Conservation (phyloP, 2,329 filamentous ascomycete genomes). For the Monilinia fructigena region DNA sequence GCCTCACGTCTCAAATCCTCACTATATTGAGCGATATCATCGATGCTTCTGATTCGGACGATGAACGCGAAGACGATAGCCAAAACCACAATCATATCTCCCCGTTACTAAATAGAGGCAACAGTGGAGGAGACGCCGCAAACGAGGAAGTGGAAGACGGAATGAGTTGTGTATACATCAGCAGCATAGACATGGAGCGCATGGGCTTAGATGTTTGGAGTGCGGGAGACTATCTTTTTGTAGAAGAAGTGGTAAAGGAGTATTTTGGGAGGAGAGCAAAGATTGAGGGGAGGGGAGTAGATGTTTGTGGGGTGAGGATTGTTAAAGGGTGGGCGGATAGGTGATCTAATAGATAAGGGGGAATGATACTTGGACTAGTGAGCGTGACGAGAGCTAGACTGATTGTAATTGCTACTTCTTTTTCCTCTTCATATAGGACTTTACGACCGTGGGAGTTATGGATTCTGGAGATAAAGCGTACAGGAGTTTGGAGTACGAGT, state of each 20-base stretch:
- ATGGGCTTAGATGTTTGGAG: conserved; percentile 83
- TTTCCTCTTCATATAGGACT: neutral
- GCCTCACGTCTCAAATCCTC: conserved; percentile 66
- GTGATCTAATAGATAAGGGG: neutral
- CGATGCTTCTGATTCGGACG: conserved; percentile 44
- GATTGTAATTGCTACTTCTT: neutral
- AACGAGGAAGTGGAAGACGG: conserved; percentile 48
- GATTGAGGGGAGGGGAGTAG: conserved; percentile 67
- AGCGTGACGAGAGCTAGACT: too few species aligned
- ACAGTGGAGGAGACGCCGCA: conserved; percentile 37
- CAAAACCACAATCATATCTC: neutral
- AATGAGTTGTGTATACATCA: conserved; percentile 50
- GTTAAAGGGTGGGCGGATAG: conserved; percentile 43
- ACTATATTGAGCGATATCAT: conserved; percentile 62
- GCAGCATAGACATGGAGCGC: conserved; percentile 61
- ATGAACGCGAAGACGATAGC: conserved; percentile 41
- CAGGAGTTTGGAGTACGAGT: neutral
- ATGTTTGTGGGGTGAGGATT: conserved; percentile 74
- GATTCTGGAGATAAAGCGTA: neutral
- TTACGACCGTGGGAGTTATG: neutral
- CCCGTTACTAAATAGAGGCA: neutral
- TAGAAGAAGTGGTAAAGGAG: conserved; percentile 57
- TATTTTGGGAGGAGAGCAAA: conserved; percentile 66
- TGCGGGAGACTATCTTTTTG: conserved; percentile 65
- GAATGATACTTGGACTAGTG: too few species aligned